Base-by-base conservation (phyloP, 148 eudicot species). In the Simmondsia chinensis region DNA sequence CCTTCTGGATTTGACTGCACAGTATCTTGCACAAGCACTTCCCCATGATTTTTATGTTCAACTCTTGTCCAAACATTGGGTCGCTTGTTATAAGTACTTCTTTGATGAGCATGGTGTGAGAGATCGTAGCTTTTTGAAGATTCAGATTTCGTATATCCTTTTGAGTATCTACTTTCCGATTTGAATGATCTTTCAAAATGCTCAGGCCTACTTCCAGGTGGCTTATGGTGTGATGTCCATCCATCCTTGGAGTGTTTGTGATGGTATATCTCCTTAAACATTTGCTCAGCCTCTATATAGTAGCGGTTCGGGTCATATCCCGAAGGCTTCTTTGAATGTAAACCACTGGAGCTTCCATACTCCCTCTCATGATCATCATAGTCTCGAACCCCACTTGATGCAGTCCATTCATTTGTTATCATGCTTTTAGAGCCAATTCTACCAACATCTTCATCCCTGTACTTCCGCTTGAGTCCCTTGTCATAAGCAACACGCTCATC, bases 31-130 rank as follows among this genome's bases (percentile, higher is more conserved):
- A 63, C 54, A 48, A 12, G 32, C 31, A 18, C 20, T 10, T 56
- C 51, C 27, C 27, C 21, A 29, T 37, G 13, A 24, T 50, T 46
- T 9, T 33, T 57, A 56, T 46, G 37, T 35, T 37, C 57, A 56
- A 20, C 34, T 44, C 71, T 55, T 56, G 60, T 40, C 53, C 55
- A 42, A 33, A 40, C 55, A 45, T 56, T 60, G 6, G 51, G 54
- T 29, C 37, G 54, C 39, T 50, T 71, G 33, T 50, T 38, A 43
- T 37, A 41, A 17, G 31, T 37, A 46, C 48, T 35, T 39, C 57
- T 60, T 21, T 37, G 46, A 50, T 46, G 53, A 19, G 33, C 28
- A 47, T 31, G 50, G 42, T 46, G 32, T 7, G 53, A 26, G 13
- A 41, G 53, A 37, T 47, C 36, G 40, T 39, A 36, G 27, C n/a